Evolutionary conservation across 768 basidiomycete species (phyloP), one percentile per base, ranked within the genome.

Genomic region (Fistulinella prunicolor): DNA sequence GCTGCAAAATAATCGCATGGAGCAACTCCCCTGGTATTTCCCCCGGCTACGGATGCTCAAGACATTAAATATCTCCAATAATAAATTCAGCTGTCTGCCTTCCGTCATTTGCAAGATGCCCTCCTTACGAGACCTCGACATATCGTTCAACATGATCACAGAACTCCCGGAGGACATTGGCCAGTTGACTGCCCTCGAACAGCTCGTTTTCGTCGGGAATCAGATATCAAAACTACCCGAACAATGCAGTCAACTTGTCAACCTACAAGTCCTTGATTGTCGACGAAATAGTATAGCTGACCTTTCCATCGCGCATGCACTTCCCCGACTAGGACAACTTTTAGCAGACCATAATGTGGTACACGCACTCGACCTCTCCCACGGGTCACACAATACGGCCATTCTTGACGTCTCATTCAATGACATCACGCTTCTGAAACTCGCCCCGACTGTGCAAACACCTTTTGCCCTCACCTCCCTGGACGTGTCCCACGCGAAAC

Each of bases 51-150:
- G 78, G 35, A 67, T 73, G 37, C 79, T 98, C 45, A 80, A 79
- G 41, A 80, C 81, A 21, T 78, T 98, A 54, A 95, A 96, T 69
- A 86, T 98, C 49, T 95, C 94, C 45, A 97, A 97, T 69, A 99
- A 98, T 75, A 90, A 92, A 64, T 93, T 97, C 65, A 78, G 77
- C 23, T 61, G 60, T 7, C 75, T 98, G 42, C 95, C 95, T 0
- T 55, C 72, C 0, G 87, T 87, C 29, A 78, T 99, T 22, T 83
- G 80, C 64, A 73, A 85, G 51, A 80, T 98, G 60, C 67, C 73
- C 5, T 77, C 71, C n/a, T 79, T 99, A 17, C 71, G 78, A 30
- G 90, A 94, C 57, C 82, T 99, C 17, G 94, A 98, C 59, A 75
- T 96, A 32, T 98, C 96, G 0, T 97, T 97, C 76, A 99, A 99